phyloP scores from a whole-genome alignment of 352 stramenopile species.

The Blastocystis sp. region DNA sequence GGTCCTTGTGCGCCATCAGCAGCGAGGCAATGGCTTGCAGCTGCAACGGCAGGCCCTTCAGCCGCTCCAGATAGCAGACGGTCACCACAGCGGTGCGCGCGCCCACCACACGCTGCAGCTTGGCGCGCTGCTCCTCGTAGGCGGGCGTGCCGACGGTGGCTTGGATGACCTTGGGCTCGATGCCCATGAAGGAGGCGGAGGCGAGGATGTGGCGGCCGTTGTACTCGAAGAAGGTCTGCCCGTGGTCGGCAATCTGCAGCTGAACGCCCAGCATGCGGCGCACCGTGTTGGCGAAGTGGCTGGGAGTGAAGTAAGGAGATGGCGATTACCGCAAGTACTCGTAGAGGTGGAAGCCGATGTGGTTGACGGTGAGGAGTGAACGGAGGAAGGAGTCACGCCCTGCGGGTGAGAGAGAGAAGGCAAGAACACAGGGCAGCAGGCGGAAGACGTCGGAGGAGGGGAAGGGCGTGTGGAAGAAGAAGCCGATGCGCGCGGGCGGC shows the following conservation, averaged over 20 bases:
- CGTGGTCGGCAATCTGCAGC: slow-evolving; percentile 85
- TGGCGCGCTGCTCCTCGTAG: slow-evolving; percentile 39
- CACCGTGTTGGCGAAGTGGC: slow-evolving; percentile 85
- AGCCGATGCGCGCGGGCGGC: slow-evolving; percentile 86
- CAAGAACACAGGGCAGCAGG: slow-evolving; percentile 79
- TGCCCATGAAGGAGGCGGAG: slow-evolving; percentile 91
- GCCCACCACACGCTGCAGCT: slow-evolving; percentile 39
- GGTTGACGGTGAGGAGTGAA: slow-evolving; percentile 84
- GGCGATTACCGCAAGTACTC: slow-evolving; percentile 79
- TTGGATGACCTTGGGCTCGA: slow-evolving; percentile 82
- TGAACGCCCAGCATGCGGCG: slow-evolving; percentile 87
- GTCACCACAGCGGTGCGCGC: slow-evolving; percentile 79
- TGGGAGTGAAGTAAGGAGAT: background rate
- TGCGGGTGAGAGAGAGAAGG: background rate
- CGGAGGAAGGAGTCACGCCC: slow-evolving; percentile 82
- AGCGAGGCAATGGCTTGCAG: slow-evolving; percentile 91
- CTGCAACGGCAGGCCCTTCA: slow-evolving; percentile 94
- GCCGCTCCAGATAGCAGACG: slow-evolving; percentile 87
- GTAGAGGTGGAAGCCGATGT: slow-evolving; percentile 88
- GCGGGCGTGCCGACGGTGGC: slow-evolving; percentile 72
- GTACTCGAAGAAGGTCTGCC: slow-evolving; percentile 88
- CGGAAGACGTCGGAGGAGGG: slow-evolving; percentile 95
- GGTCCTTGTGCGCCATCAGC: slow-evolving; percentile 81
- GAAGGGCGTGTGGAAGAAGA: slow-evolving; percentile 97
- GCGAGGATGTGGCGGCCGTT: slow-evolving; percentile 87